Conservation (phyloP, 2,329 filamentous ascomycete species). For the Cercospora zeae-maydis region DNA sequence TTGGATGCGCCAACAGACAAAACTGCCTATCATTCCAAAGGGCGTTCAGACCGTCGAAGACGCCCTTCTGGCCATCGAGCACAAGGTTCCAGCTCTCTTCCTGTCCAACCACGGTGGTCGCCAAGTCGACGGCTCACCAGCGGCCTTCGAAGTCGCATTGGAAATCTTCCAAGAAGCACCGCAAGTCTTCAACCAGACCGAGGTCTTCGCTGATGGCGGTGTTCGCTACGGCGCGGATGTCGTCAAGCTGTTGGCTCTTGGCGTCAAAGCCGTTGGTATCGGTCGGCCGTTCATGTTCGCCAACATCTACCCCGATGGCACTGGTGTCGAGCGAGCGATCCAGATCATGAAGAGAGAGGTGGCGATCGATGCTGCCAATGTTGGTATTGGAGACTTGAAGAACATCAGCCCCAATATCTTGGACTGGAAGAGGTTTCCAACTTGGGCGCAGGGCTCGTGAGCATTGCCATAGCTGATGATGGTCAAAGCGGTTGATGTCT, state of each 20-base stretch:
- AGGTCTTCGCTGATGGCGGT: constrained; percentile 42
- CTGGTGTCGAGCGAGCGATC: constrained; percentile 53
- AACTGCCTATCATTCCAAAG: constrained; percentile 41
- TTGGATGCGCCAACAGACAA: constrained; percentile 38
- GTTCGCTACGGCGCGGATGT: constrained; percentile 40
- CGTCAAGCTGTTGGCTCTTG: constrained; percentile 41
- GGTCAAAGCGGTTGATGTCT: neutral
- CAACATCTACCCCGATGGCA: constrained; percentile 48
- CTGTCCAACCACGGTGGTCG: constrained; percentile 54
- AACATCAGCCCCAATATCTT: constrained; percentile 11
- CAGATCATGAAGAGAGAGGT: constrained; percentile 53
- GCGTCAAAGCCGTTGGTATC: constrained; percentile 44
- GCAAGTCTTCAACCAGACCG: constrained; percentile 39
- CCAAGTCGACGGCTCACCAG: constrained; percentile 55
- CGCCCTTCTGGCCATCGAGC: constrained; percentile 39
- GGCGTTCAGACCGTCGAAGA: constrained; percentile 43
- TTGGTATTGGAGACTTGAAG: constrained; percentile 22
- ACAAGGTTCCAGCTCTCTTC: constrained; percentile 48
- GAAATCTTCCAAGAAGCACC: constrained; percentile 62
- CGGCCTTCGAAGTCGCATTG: constrained; percentile 69
- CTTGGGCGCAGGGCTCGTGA: constrained; percentile 8
- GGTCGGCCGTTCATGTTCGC: constrained; percentile 52
- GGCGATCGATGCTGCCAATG: constrained; percentile 23
- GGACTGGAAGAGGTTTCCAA: constrained; percentile 6
- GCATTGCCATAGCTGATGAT: neutral